A percentile compares a stretch with the other conserved stretches of the same genome.
Conservation (phyloP, 2,329 filamentous ascomycete species). For the Aspergillus melleus region DNA sequence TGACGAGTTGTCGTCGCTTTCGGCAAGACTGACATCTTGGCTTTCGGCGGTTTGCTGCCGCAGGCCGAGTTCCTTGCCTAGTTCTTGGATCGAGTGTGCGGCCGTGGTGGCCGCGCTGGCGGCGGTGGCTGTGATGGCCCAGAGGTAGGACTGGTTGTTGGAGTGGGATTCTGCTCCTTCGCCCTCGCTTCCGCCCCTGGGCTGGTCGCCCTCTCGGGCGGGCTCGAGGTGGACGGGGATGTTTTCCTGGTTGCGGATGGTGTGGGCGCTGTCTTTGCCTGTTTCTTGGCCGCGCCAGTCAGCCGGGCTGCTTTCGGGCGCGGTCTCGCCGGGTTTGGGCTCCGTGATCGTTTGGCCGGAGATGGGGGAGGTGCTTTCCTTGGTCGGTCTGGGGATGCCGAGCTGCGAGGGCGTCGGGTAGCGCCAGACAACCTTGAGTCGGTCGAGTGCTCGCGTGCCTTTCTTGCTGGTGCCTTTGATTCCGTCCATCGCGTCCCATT, state of each 20-base stretch:
- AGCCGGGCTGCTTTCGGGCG: slow-evolving; percentile 68
- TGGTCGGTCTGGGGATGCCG: slow-evolving; percentile 20
- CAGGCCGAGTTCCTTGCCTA: slow-evolving; percentile 65
- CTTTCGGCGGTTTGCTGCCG: slow-evolving; percentile 65
- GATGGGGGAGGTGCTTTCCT: slow-evolving; percentile 19
- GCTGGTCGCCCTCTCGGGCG: background rate
- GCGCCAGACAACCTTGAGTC: slow-evolving; percentile 82
- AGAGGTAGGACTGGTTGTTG: slow-evolving; percentile 13
- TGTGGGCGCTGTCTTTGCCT: slow-evolving; percentile 27
- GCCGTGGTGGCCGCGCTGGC: slow-evolving; percentile 15
- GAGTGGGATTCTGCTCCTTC: slow-evolving; percentile 3
- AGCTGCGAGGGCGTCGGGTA: slow-evolving; percentile 31
- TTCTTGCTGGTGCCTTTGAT: slow-evolving; percentile 87
- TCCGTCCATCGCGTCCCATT: slow-evolving; percentile 84
- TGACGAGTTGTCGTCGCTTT: slow-evolving; percentile 54
- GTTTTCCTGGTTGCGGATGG: slow-evolving; percentile 15
- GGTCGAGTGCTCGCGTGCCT: slow-evolving; percentile 78
- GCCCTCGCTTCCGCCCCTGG: background rate
- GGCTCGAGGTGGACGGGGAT: slow-evolving; percentile 2
- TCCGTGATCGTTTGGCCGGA: slow-evolving; percentile 57
- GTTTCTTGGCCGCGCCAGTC: slow-evolving; percentile 69
- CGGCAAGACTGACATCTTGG: slow-evolving; percentile 69
- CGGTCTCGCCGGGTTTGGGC: slow-evolving; percentile 65
- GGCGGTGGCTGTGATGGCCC: slow-evolving; percentile 15
- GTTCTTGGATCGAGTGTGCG: slow-evolving; percentile 12